phyloP scores from a whole-genome alignment of 306 rosid genomes.

The Quercus mongolica region DNA sequence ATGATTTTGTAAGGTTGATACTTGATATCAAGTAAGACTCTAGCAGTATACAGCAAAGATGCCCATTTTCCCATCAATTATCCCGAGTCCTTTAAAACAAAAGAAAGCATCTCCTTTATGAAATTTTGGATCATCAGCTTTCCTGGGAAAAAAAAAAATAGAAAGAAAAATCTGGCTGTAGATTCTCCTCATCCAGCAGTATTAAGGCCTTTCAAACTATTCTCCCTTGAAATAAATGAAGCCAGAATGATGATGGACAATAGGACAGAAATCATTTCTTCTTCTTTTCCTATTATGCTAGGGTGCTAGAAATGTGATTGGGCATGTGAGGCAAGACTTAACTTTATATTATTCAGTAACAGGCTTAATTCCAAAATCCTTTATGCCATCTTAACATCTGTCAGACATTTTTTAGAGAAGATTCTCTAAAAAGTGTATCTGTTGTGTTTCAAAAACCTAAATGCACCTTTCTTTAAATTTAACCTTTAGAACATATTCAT shows the following conservation, averaged over 20 bases:
- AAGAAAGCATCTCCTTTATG: no score
- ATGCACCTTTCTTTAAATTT: no score
- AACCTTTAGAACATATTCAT: background rate
- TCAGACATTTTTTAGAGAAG: background rate
- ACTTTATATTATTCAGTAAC: background rate
- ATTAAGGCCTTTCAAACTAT: background rate
- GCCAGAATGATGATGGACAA: background rate
- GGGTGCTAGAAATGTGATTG: background rate
- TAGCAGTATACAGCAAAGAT: background rate
- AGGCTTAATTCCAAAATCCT: background rate
- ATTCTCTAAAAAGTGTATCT: background rate
- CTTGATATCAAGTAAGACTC: background rate
- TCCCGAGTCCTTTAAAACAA: no score
- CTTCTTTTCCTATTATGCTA: background rate
- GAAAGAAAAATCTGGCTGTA: background rate
- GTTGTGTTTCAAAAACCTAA: background rate
- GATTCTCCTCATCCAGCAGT: background rate
- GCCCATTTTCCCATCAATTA: background rate
- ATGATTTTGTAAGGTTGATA: background rate
- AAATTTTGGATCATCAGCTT: no score
- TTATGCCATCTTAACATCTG: background rate
- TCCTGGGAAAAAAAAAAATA: no score
- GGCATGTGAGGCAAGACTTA: background rate
- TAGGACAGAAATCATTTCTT: background rate
- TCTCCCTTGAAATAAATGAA: background rate